These are phyloP conservation scores for Boletus barrowsii DNA, from an alignment of 768 basidiomycete genomes.

Conservation along the genomic window DNA sequence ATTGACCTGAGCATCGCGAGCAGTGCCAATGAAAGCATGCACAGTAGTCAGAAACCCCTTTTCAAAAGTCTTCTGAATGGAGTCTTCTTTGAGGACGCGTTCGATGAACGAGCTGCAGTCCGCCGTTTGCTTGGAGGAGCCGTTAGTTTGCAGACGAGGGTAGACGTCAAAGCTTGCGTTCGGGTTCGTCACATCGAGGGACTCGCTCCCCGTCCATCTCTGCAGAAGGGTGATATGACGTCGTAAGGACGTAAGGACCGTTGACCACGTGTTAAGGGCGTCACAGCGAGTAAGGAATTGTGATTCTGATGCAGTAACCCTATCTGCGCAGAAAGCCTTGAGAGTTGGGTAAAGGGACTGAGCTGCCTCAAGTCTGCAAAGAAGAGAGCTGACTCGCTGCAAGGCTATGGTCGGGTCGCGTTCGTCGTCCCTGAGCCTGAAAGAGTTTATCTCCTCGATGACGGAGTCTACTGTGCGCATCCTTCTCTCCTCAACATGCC, in stretches of 20 bases:
- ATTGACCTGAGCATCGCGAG: slow-evolving; percentile 83
- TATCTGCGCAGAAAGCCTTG: slow-evolving; percentile 76
- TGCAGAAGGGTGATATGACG: slow-evolving; percentile 77
- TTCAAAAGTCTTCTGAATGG: slow-evolving; percentile 92
- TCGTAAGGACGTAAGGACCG: slow-evolving; percentile 81
- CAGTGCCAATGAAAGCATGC: slow-evolving; percentile 78
- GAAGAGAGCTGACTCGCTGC: slow-evolving; percentile 58
- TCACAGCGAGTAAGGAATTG: slow-evolving; percentile 82
- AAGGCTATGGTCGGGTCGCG: slow-evolving; percentile 44
- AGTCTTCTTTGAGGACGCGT: slow-evolving; percentile 91
- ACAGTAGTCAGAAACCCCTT: slow-evolving; percentile 86
- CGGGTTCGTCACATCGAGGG: slow-evolving; percentile 82
- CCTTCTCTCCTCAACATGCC: slow-evolving; percentile 78
- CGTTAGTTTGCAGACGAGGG: slow-evolving; percentile 30
- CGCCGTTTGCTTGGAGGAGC: slow-evolving; percentile 42
- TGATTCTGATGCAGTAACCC: slow-evolving; percentile 60
- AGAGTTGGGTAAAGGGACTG: slow-evolving; percentile 85
- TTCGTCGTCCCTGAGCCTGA: slow-evolving; percentile 53
- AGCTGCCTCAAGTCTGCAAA: slow-evolving; percentile 75
- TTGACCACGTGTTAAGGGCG: slow-evolving; percentile 89
- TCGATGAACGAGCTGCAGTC: slow-evolving; percentile 90
- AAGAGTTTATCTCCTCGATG: slow-evolving; percentile 78
- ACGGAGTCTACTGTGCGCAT: slow-evolving; percentile 77
- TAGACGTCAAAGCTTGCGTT: slow-evolving; percentile 59
- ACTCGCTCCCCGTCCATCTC: slow-evolving; percentile 92